Evolutionary conservation across 176 grass and related monocot genomes (phyloP).

Genomic region (Typha latifolia): DNA sequence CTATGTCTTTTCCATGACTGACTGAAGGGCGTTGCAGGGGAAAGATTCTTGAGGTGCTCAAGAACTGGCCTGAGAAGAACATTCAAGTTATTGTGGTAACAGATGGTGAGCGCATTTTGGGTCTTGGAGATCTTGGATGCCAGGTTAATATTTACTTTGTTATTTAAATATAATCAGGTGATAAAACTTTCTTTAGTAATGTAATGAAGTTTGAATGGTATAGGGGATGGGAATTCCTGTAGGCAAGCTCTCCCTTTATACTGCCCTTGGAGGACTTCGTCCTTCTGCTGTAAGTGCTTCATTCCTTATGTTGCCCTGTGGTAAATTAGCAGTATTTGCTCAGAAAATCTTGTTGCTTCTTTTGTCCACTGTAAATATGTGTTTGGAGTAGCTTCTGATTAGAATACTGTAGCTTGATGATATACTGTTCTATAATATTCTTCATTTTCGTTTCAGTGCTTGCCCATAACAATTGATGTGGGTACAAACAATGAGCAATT

Average conservation of each 20-base stretch:
- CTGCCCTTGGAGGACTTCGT: constrained; percentile 86
- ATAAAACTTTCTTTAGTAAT: constrained; percentile 16
- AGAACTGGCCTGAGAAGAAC: constrained; percentile 87
- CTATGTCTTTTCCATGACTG: neutral
- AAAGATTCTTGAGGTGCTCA: constrained; percentile 84
- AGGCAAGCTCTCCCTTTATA: constrained; percentile 96
- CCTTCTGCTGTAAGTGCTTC: constrained; percentile 71
- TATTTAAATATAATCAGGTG: constrained; percentile 2
- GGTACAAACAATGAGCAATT: constrained; percentile 83
- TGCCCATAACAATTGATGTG: constrained; percentile 96
- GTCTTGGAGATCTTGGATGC: constrained; percentile 95
- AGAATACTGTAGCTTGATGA: neutral
- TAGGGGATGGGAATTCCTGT: constrained; percentile 99
- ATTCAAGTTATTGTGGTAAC: constrained; percentile 96
- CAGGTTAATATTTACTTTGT: constrained; percentile 41
- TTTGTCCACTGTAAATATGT: too few relatives aligned
- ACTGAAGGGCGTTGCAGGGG: constrained; percentile 42
- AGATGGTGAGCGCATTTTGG: constrained; percentile 98
- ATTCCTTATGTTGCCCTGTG: neutral
- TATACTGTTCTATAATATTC: neutral
- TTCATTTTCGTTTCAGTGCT: constrained; percentile 45
- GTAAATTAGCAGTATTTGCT: neutral
- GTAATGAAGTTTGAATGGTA: constrained; percentile 13
- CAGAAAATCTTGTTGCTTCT: neutral
- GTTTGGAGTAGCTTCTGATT: neutral